Base-by-base conservation (phyloP, 768 basidiomycete species). In the Cystofilobasidium macerans region DNA sequence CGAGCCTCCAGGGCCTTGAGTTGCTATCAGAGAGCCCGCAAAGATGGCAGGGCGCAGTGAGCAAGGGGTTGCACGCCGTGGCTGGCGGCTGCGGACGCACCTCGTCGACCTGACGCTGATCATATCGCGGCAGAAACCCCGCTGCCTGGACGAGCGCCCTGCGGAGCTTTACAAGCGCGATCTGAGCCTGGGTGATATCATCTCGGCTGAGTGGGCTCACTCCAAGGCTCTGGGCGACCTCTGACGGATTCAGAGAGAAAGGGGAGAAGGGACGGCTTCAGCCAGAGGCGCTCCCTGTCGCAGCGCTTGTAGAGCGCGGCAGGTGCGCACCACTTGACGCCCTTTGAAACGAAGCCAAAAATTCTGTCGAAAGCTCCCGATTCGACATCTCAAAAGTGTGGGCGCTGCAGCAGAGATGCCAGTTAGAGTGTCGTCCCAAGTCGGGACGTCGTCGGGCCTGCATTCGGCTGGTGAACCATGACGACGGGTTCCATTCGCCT, bases 61-160 rank as follows among this genome's bases (percentile, higher is more conserved):
- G 24, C 58, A 28, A 40, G 11, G 26, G 20, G 9, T 5, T 0
- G 42, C 14, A 4, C 18, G 28, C n/a, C 1, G 7, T 30, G n/a
- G 2, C n/a, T 26, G 38, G 33, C 24, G 51, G 14, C 51, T 26
- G 40, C 13, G 42, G 30, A 57, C 43, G 42, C 24, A 65, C 64
- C 18, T 33, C 47, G 12, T 65, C 64, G 24, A 51, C 43, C 54
- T 65, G 57, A 2, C 64, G 56, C 35, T 65, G 64, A 26, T 65
- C 64, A 47, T 65, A 65, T 28, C 45, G 30, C 22, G 64, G 64
- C 7, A 65, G 57, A n/a, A 47, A 65, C 30, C 40, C 57, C 12
- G 38, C 26, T 1, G 64, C 64, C 26, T 32, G 40, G 0, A 59
- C 26, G 42, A 59, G 54, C 1, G 13, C 43, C 47, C 30, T 30